Conservation (phyloP, 176 grass and related monocot species). For the Oryza glumipatula region DNA sequence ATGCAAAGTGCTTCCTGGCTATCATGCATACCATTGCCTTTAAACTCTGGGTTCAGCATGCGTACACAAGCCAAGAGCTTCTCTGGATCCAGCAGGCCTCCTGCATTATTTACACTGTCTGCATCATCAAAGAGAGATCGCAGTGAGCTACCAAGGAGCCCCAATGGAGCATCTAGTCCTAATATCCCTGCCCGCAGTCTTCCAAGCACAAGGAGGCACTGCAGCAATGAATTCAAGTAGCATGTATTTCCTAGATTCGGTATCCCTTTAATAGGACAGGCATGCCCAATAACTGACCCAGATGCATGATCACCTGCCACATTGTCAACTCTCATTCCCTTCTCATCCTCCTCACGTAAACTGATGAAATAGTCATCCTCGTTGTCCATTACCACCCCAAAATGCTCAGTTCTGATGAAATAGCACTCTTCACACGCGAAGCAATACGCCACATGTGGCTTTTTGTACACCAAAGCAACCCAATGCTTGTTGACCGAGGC, state of each 20-base stretch:
- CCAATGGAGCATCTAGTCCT: slow-evolving; percentile 31
- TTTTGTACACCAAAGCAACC: not conserved
- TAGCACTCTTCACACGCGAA: not conserved
- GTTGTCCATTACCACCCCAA: not conserved
- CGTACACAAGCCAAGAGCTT: slow-evolving; percentile 48
- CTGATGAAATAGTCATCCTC: not conserved
- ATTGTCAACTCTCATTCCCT: not conserved
- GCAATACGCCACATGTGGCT: not conserved
- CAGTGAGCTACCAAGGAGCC: slow-evolving; percentile 46
- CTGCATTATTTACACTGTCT: slow-evolving; percentile 19
- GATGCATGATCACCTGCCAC: not conserved
- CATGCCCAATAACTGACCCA: slow-evolving; percentile 22
- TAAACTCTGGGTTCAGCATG: slow-evolving; percentile 31
- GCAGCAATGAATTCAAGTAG: slow-evolving; percentile 76
- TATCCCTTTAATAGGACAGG: slow-evolving; percentile 59
- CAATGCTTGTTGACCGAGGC: slow-evolving; percentile 32
- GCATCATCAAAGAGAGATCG: slow-evolving; percentile 58
- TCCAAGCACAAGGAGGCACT: slow-evolving; percentile 81
- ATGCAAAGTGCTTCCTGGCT: slow-evolving; percentile 66
- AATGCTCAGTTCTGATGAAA: not conserved
- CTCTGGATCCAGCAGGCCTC: slow-evolving; percentile 36
- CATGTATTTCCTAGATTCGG: slow-evolving; percentile 70
- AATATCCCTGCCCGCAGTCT: slow-evolving; percentile 49
- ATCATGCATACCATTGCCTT: slow-evolving; percentile 44
- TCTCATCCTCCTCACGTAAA: not conserved